A percentile compares a stretch with the other conserved stretches of the same genome.
phyloP scores from a whole-genome alignment of 257 asterid genomes.

The Lithospermum erythrorhizon region DNA sequence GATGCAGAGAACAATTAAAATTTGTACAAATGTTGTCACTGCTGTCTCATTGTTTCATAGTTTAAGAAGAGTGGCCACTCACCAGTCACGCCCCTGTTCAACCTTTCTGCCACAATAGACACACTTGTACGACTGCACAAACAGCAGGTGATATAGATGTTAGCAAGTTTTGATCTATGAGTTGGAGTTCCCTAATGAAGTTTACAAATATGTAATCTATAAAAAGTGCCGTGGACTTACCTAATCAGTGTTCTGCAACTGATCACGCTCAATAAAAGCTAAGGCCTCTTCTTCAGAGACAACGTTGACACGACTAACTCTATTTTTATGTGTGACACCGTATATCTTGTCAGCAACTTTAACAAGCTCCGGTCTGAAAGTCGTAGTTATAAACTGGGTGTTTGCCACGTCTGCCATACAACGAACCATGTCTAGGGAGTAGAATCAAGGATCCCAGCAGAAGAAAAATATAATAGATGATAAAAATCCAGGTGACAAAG shows the following conservation, averaged over 20 bases:
- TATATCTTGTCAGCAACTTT: constrained; percentile 94
- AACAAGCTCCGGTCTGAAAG: constrained; percentile 87
- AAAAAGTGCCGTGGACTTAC: constrained; percentile 24
- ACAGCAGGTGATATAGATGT: not conserved
- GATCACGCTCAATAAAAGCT: constrained; percentile 79
- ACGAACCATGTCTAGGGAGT: constrained; percentile 75
- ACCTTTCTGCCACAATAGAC: not conserved
- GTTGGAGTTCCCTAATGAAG: no score
- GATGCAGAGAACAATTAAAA: not conserved
- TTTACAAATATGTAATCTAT: not conserved
- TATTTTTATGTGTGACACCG: constrained; percentile 79
- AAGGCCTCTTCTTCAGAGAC: constrained; percentile 68
- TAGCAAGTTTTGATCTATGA: not conserved
- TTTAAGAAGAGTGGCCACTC: not conserved
- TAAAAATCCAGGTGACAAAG: not conserved
- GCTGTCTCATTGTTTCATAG: not conserved
- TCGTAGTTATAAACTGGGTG: constrained; percentile 91
- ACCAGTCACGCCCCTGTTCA: not conserved
- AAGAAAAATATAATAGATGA: not conserved
- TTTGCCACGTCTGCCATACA: constrained; percentile 75
- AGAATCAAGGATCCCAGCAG: constrained; percentile 26
- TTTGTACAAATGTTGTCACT: not conserved
- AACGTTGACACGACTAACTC: constrained; percentile 81
- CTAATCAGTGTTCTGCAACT: constrained; percentile 61
- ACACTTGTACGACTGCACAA: not conserved